These are phyloP conservation scores for Rhynchosporium graminicola DNA, from an alignment of 2,329 filamentous ascomycete species.

Conservation along the genomic window DNA sequence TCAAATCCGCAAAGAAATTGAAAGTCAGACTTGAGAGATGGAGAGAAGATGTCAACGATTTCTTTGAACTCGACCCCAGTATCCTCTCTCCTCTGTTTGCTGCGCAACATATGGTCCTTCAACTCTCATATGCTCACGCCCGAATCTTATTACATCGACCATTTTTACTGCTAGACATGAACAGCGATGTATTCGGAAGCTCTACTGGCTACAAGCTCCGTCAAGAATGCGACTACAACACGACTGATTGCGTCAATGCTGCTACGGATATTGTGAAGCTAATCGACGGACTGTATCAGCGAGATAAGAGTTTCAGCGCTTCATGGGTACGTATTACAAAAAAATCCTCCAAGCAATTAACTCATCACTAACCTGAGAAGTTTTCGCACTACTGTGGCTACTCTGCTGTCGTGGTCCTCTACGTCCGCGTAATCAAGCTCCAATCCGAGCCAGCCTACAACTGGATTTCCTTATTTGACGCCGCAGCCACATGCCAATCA, in stretches of 20 bases:
- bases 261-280: constrained; percentile 17
- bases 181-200: constrained; percentile 16
- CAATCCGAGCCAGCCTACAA: constrained; percentile 14
- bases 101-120: constrained; percentile 17
- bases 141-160: constrained; percentile 40
- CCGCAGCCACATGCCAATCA: constrained; percentile 26
- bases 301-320: constrained; percentile 4
- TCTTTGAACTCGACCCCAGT: constrained; percentile 16
- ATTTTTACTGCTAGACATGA: constrained; percentile 38
- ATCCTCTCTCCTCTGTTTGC: constrained; percentile 6
- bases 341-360: background rate
- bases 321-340: constrained; percentile 28
- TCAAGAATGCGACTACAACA: constrained; percentile 23
- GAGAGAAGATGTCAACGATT: constrained; percentile 14
- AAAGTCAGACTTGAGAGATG: constrained; percentile 9
- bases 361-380: constrained; percentile 30
- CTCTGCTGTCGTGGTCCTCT: constrained; percentile 45
- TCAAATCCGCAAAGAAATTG: constrained; percentile 2
- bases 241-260: constrained; percentile 15
- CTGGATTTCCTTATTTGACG: constrained; percentile 20
- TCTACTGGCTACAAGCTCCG: constrained; percentile 14
- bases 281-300: constrained; percentile 14
- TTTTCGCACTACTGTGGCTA: constrained; percentile 47
- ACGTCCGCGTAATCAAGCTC: constrained; percentile 46
- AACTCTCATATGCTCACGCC: constrained; percentile 31